phyloP scores from a whole-genome alignment of 768 basidiomycete genomes.

The Lentinula boryana region DNA sequence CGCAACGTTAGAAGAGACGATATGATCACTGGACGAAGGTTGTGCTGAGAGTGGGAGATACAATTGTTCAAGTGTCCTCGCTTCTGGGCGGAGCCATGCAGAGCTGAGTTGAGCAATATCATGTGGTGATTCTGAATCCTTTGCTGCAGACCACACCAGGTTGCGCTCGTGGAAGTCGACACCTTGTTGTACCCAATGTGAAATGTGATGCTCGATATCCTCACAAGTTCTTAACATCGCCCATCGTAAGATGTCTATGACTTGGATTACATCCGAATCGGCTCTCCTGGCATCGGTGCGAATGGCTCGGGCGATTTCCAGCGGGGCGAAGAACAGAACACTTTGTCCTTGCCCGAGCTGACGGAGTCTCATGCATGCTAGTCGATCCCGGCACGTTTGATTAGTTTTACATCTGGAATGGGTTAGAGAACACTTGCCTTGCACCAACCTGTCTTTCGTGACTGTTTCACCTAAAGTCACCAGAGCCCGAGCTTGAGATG shows the following conservation, averaged over 20 bases:
- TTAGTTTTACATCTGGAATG: no score
- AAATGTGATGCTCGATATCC: conserved; percentile 31
- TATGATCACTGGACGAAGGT: background rate
- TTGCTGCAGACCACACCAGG: conserved; percentile 2
- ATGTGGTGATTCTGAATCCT: background rate
- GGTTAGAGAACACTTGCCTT: no score
- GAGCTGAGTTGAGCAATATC: background rate
- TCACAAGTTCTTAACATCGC: conserved; percentile 36
- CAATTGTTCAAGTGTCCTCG: conserved; percentile 18
- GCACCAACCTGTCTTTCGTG: conserved; percentile 12
- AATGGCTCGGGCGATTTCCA: conserved; percentile 32
- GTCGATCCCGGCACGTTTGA: no score
- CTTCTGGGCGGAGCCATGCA: conserved; percentile 23
- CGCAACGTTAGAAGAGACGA: background rate
- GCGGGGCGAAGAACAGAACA: conserved; percentile 40
- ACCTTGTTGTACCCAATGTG: conserved; percentile 38
- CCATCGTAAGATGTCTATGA: conserved; percentile 36
- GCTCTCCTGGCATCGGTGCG: conserved; percentile 16
- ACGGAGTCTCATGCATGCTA: conserved; percentile 51
- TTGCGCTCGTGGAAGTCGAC: conserved; percentile 23
- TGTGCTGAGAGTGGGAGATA: conserved; percentile 10
- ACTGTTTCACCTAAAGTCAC: conserved; percentile 46
- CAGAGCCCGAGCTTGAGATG: conserved; percentile 31
- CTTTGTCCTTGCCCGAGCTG: conserved; percentile 41
- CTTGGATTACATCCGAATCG: conserved; percentile 8